Conservation (phyloP, 2,329 filamentous ascomycete genomes). For the Orbilia ellipsospora region DNA sequence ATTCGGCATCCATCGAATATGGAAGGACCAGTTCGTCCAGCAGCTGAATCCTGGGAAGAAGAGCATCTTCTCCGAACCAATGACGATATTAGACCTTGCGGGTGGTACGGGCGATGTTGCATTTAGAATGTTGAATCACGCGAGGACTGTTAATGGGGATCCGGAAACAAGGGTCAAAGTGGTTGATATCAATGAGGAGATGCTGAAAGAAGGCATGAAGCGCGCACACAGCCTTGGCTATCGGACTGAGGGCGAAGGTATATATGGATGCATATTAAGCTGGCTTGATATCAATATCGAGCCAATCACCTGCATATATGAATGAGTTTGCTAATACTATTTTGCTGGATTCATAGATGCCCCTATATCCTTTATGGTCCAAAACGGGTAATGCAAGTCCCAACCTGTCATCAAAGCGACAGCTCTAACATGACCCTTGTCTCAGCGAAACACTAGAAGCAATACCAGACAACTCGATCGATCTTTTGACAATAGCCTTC, state of each 20-base stretch:
- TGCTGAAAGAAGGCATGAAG: slow-evolving; percentile 88
- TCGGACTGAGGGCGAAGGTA: slow-evolving; percentile 51
- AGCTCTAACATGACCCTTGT: slow-evolving; percentile 66
- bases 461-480: slow-evolving; percentile 77
- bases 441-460: slow-evolving; percentile 51
- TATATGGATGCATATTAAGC: neutral
- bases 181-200: slow-evolving; percentile 94
- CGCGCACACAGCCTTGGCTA: slow-evolving; percentile 70
- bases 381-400: slow-evolving; percentile 62
- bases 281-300: no score
- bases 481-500: slow-evolving; percentile 97
- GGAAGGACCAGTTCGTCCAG: slow-evolving; percentile 97
- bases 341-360: slow-evolving; percentile 34
- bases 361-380: slow-evolving; percentile 54
- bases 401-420: slow-evolving; percentile 69
- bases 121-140: slow-evolving; percentile 92
- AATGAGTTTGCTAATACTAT: slow-evolving; percentile 2
- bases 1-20: slow-evolving; percentile 92
- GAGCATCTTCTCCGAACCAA: slow-evolving; percentile 62
- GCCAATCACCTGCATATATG: no score
- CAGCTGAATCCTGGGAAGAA: slow-evolving; percentile 83
- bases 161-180: slow-evolving; percentile 85
- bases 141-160: slow-evolving; percentile 82
- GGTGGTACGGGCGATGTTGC: slow-evolving; percentile 98
- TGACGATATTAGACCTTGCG: slow-evolving; percentile 91